Base-by-base conservation (phyloP, 306 rosid species). In the Morella rubra region DNA sequence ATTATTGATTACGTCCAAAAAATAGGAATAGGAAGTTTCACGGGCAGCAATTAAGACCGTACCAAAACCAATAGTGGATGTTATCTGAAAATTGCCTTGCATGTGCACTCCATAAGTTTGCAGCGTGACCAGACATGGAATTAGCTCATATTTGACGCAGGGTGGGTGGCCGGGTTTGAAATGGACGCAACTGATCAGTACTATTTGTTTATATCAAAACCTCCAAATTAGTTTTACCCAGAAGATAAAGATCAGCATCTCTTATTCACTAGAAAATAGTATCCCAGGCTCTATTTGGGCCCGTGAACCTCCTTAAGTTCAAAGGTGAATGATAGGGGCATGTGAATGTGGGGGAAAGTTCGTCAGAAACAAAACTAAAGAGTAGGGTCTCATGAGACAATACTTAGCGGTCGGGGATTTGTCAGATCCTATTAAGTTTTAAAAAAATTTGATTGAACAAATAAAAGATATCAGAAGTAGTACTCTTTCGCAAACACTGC, bases 281-380 rank as follows among this genome's bases (percentile, higher is more conserved):
- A 69, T 27, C 53, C 32, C 45, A 69, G 37, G 37, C 16, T 46
- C 41, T 55, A 18, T 71, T 7, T 44, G 78, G 54, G 64, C 69
- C 82, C 87, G 82, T 80, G 87, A 84, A 59, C 64, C 61, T 27
- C 41, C 45, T 22, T 12, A 66, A 69, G 77, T 78, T 71, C 73
- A 73, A 68, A 52, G 65, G 51, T 4, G 71, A 72, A 71, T 22
- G 78, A 78, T 77, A 20, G 46, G 47, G 40, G 64, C 74, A 73
- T 76, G 84, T 58, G 84, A 73, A 60, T 68, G 71, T 47, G 24
- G 12, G n/a, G 73, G 69, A 65, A 8, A 13, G 50, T 44, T 59
- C 51, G 41, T 52, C 62, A 52, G n/a, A 77, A 40, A 69, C 85
- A 82, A 79, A 61, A 44, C 32, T 4, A 8, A 6, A 58, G 62